Evolutionary conservation across 2,329 filamentous ascomycete species (phyloP).

Genomic region (Hypoxylon sp.): DNA sequence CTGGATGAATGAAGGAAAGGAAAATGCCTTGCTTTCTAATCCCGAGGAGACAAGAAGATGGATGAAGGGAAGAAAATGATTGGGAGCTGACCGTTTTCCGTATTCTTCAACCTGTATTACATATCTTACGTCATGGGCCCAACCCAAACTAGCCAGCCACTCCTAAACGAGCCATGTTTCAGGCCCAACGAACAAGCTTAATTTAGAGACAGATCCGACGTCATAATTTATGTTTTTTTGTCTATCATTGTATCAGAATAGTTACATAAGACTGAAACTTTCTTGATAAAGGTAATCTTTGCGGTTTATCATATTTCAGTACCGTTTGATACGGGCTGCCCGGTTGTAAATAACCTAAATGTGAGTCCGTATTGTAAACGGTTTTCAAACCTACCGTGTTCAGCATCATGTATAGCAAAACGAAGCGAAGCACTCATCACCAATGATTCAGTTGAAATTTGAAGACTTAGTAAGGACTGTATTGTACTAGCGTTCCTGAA

Average conservation of each 20-base stretch:
- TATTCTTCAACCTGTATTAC: not conserved
- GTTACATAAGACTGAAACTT: not conserved
- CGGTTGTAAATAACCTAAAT: not conserved
- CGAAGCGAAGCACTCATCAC: not conserved
- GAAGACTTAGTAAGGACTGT: not conserved
- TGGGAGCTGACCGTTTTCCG: not conserved
- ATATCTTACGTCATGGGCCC: not conserved
- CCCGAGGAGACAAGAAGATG: not conserved
- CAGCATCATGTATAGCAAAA: too few relatives aligned
- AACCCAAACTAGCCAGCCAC: constrained; percentile 1
- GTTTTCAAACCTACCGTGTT: not conserved
- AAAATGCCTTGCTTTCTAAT: not conserved
- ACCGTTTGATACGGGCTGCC: not conserved
- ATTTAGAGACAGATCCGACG: constrained; percentile 10
- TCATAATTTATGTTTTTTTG: constrained; percentile 25
- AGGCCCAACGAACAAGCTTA: not conserved
- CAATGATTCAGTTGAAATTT: not conserved
- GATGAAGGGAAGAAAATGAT: not conserved
- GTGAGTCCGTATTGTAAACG: constrained; percentile 2
- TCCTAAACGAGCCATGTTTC: constrained; percentile 23
- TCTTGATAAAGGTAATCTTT: not conserved
- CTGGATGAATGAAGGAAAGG: not conserved
- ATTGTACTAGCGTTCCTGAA: not conserved
- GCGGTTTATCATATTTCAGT: not conserved
- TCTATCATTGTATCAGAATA: not conserved